Evolutionary conservation across 148 eudicot species (phyloP).

Genomic region (Tetragonia tetragonoides): DNA sequence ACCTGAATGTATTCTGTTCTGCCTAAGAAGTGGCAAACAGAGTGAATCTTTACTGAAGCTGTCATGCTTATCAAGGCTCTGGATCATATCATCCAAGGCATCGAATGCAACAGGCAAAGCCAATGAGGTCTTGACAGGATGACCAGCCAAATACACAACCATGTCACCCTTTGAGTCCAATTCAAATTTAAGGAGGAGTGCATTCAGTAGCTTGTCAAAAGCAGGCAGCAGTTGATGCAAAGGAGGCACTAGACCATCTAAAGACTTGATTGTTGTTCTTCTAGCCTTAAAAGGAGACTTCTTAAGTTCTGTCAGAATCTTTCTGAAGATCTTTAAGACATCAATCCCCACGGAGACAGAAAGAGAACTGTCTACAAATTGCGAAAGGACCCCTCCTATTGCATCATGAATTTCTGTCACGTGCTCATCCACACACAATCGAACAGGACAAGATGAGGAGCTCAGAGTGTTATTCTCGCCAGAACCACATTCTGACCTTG

Average conservation of each 20-base stretch:
- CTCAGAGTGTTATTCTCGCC: slow-evolving; percentile 47
- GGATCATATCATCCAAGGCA: slow-evolving; percentile 74
- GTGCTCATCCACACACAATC: slow-evolving; percentile 82
- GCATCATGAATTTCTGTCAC: slow-evolving; percentile 75
- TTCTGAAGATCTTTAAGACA: slow-evolving; percentile 46
- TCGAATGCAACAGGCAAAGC: slow-evolving; percentile 86
- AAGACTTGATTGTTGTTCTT: slow-evolving; percentile 44
- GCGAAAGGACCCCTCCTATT: slow-evolving; percentile 45
- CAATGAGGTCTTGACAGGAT: slow-evolving; percentile 80
- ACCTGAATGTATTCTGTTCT: slow-evolving; percentile 81
- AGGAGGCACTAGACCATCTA: slow-evolving; percentile 34
- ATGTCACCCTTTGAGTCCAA: slow-evolving; percentile 37
- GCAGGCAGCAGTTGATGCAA: slow-evolving; percentile 46
- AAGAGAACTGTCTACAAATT: slow-evolving; percentile 43
- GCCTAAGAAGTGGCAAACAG: slow-evolving; percentile 65
- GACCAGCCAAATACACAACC: slow-evolving; percentile 55
- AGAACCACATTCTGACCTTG: slow-evolving; percentile 82
- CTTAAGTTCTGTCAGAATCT: slow-evolving; percentile 50
- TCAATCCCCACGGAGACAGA: slow-evolving; percentile 43
- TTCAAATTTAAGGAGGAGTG: slow-evolving; percentile 61
- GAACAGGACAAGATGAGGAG: slow-evolving; percentile 75
- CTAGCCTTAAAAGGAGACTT: slow-evolving; percentile 65
- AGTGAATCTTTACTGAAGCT: slow-evolving; percentile 40
- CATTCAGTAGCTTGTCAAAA: slow-evolving; percentile 52
- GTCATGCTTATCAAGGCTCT: slow-evolving; percentile 33